Conservation (phyloP, 352 stramenopile genomes). For the Pythium guiyangense region DNA sequence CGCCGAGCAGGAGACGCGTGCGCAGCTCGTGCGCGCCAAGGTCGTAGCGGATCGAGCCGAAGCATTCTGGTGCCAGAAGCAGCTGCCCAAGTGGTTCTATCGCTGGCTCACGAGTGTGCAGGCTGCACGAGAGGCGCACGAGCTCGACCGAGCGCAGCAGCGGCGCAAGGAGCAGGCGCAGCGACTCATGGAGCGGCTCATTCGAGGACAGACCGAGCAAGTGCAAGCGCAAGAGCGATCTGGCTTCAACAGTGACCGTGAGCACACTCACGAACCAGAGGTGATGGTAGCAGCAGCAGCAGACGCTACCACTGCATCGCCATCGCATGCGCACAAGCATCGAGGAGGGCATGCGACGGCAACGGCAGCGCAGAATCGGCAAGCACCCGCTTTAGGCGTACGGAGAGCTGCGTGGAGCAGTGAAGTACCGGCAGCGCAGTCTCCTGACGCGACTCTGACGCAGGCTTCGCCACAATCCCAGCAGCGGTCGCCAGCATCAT, state of each 20-base stretch:
- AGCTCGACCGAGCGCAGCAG: constrained; percentile 16
- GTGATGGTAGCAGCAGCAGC: not conserved
- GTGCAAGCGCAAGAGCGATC: not conserved
- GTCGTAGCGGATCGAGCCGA: constrained; percentile 13
- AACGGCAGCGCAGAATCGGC: no score
- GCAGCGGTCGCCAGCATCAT: not conserved
- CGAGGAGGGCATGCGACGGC: no score
- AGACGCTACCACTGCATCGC: not conserved
- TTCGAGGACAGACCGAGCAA: constrained; percentile 12
- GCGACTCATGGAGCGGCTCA: constrained; percentile 33
- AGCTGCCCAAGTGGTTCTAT: constrained; percentile 48
- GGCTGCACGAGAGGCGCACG: constrained; percentile 24
- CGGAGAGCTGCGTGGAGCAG: no score
- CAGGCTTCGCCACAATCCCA: no score
- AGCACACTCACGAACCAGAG: not conserved
- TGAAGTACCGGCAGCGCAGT: no score
- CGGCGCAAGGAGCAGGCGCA: constrained; percentile 32
- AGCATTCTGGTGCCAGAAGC: constrained; percentile 28
- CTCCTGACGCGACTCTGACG: no score
- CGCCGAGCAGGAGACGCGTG: constrained; percentile 9
- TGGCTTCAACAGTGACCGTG: not conserved
- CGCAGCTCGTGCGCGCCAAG: constrained; percentile 19
- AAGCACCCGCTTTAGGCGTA: no score
- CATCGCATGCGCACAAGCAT: no score
- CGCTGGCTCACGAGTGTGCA: constrained; percentile 25